Conservation (phyloP, 2,329 filamentous ascomycete species). For the Corinectria fuckeliana region DNA sequence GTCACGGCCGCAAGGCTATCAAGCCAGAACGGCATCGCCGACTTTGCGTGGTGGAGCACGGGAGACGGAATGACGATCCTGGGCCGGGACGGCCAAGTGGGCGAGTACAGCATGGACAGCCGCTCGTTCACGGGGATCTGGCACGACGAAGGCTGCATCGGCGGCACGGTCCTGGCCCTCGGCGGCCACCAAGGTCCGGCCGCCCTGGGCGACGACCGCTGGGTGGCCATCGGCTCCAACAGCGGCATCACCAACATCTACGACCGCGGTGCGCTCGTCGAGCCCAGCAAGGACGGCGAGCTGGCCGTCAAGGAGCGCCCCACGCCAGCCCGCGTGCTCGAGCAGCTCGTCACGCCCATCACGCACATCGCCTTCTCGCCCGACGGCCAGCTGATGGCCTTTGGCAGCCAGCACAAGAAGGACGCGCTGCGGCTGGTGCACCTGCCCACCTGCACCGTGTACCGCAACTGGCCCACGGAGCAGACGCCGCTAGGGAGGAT, state of each 20-base stretch:
- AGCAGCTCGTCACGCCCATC: constrained; percentile 87
- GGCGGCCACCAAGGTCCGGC: constrained; percentile 71
- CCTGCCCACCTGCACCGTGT: constrained; percentile 90
- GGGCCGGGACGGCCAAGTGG: constrained; percentile 86
- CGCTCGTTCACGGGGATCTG: constrained; percentile 79
- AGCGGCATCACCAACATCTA: constrained; percentile 94
- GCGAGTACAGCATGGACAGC: constrained; percentile 79
- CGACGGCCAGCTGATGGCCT: constrained; percentile 87
- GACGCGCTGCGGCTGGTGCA: constrained; percentile 89
- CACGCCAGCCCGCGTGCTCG: constrained; percentile 74
- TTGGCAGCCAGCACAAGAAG: constrained; percentile 86
- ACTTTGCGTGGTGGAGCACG: constrained; percentile 92
- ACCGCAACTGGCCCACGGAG: constrained; percentile 94
- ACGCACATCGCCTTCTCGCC: constrained; percentile 82
- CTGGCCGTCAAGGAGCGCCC: constrained; percentile 69
- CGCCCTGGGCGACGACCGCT: constrained; percentile 78
- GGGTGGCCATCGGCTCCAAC: constrained; percentile 86
- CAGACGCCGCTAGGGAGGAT: constrained; percentile 88
- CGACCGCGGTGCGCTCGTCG: constrained; percentile 73
- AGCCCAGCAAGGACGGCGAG: constrained; percentile 47
- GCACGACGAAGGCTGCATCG: constrained; percentile 89
- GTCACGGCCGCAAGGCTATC: constrained; percentile 82
- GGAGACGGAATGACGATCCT: constrained; percentile 82
- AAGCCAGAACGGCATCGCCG: constrained; percentile 81
- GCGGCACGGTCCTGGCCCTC: constrained; percentile 80